Conservation (phyloP, 2,329 filamentous ascomycete species). For the Calonectria hongkongensis region DNA sequence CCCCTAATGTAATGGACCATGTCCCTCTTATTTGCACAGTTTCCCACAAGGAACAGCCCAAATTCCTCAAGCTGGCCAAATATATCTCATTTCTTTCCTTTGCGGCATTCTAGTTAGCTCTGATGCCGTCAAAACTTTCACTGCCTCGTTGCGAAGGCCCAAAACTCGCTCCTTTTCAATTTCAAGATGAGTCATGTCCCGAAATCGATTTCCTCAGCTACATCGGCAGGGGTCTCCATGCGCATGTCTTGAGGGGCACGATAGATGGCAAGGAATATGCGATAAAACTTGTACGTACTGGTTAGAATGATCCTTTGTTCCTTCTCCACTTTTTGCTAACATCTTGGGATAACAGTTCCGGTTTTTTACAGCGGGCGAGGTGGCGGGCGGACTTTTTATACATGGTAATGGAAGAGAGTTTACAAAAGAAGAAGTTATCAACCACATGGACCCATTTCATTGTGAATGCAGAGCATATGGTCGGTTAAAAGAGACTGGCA, state of each 20-base stretch:
- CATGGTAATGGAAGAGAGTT: no score
- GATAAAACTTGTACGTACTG: neutral
- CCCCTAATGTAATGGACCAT: no score
- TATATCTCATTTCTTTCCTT: neutral
- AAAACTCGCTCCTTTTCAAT: neutral
- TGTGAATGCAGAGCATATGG: constrained; percentile 2
- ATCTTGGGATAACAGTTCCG: neutral
- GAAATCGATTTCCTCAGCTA: neutral
- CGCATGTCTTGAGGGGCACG: neutral
- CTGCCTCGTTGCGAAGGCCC: neutral
- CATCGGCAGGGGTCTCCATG: neutral
- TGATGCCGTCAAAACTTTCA: neutral
- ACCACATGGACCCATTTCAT: neutral
- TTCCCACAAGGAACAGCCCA: no score
- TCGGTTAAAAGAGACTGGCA: neutral
- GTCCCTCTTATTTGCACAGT: no score
- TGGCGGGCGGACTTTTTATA: neutral
- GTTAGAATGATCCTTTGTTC: no score
- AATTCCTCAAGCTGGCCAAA: neutral
- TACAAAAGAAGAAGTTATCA: neutral
- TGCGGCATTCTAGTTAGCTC: neutral
- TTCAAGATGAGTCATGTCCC: neutral
- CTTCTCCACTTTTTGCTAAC: neutral
- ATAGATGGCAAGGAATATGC: neutral
- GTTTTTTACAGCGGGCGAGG: neutral